Evolutionary conservation across 2,329 filamentous ascomycete genomes (phyloP), one percentile per base, ranked within the genome.

Genomic region (Xylaria sp.): DNA sequence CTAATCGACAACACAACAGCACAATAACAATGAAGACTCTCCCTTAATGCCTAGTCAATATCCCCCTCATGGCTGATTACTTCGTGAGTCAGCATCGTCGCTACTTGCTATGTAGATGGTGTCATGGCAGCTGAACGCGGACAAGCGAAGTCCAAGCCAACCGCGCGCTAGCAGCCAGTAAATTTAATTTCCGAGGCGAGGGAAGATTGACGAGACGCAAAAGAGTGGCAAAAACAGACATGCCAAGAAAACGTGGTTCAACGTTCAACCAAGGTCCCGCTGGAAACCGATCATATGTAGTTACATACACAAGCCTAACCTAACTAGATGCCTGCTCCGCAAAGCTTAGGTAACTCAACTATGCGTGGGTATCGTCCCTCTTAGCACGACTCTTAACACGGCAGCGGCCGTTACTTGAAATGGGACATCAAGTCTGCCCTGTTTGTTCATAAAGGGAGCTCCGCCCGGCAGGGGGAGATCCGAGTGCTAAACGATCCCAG

Each of bases 181-280:
- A 19, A 21, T 53, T 51, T 62, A 64, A 64, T 64, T 48, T 51
- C 65, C 65, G 55, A 64, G 19, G 9, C 17, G 39, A 17, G 39
- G 14, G 14, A 47, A 61, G 57, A 61, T 66, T 36, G 53, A 66
- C 53, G 36, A 67, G 48, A 36, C 11, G 14, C 30, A 39, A 47
- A 36, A n/a, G 45, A 32, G 27, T 4, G 36, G 34, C 4, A 48
- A n/a, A 21, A 53, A 6, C 47, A 4, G 24, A 9, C 12, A 27
- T 54, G 62, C 66, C 66, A 68, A 68, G 57, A 62, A 68, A 51
- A 68, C 66, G 66, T 68, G 55, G 66, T 60, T 56, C 53, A 58
- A 60, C 34, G 8, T 19, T 17, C 21, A n/a, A 55, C 11, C 39
- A 45, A 45, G 39, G 39, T 12, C 39, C 39, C 39, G 39, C 39